Conservation (phyloP, 2,329 filamentous ascomycete species). For the Mycosphaerella sp. region DNA sequence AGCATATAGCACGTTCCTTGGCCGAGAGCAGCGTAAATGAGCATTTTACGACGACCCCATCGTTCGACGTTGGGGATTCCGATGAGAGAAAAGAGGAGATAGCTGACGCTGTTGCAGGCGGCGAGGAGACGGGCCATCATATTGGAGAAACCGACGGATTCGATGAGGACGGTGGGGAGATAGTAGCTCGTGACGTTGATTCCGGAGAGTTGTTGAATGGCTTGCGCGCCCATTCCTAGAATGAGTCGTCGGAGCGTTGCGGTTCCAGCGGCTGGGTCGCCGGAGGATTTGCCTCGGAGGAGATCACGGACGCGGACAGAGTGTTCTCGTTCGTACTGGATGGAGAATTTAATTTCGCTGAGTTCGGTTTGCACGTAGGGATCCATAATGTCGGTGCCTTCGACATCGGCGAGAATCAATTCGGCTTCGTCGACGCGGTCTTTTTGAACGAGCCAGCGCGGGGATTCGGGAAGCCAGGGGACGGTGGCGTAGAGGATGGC, state of each 20-base stretch:
- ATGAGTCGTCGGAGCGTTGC: constrained; percentile 47
- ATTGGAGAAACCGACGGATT: constrained; percentile 50
- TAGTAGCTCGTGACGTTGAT: constrained; percentile 45
- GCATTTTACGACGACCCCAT: constrained; percentile 53
- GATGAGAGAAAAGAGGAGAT: constrained; percentile 44
- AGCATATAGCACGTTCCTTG: constrained; percentile 49
- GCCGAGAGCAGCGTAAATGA: constrained; percentile 51
- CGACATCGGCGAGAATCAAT: constrained; percentile 45
- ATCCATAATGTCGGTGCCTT: constrained; percentile 41
- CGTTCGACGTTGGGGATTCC: constrained; percentile 45
- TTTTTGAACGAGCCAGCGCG: constrained; percentile 44
- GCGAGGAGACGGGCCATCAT: constrained; percentile 50
- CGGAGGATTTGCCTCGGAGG: constrained; percentile 42
- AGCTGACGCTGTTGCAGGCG: constrained; percentile 48
- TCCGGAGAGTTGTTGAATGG: constrained; percentile 45
- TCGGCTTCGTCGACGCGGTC: constrained; percentile 43
- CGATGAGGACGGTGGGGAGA: constrained; percentile 53
- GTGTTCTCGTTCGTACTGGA: constrained; percentile 46
- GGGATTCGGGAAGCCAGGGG: constrained; percentile 44
- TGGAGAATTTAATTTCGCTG: constrained; percentile 44
- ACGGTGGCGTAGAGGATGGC: constrained; percentile 41
- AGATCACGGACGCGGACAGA: constrained; percentile 47
- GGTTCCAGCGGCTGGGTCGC: constrained; percentile 38
- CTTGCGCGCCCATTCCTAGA: constrained; percentile 50
- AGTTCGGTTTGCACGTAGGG: constrained; percentile 41